Conservation (phyloP, 75 land plant species). For the Chamaecyparis obtusa region DNA sequence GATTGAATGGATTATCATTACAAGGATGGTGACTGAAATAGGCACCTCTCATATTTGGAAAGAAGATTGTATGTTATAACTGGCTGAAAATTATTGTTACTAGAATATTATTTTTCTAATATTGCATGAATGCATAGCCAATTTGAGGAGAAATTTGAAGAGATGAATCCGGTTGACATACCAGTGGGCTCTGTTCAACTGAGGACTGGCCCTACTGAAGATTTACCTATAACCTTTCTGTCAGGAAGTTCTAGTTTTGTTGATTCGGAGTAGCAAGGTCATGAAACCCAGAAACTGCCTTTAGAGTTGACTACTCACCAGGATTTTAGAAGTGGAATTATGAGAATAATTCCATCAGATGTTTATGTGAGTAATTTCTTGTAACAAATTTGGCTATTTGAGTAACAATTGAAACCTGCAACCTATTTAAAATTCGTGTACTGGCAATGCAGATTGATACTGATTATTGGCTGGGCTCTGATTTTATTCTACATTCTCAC, state of each 20-base stretch:
- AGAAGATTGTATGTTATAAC: background rate
- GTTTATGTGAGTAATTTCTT: conserved; percentile 26
- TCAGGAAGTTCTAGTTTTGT: background rate
- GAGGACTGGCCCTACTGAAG: background rate
- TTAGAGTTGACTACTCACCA: conserved; percentile 23
- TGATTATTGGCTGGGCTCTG: conserved; percentile 86
- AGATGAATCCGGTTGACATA: conserved; percentile 23
- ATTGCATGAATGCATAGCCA: conserved; percentile 23
- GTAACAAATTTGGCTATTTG: background rate
- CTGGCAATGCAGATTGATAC: conserved; percentile 60
- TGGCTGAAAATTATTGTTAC: background rate
- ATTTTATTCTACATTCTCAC: background rate
- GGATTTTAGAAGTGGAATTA: conserved; percentile 31
- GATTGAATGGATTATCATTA: background rate
- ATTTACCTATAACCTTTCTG: conserved; percentile 1
- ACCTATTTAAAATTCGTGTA: background rate
- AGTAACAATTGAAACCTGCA: background rate
- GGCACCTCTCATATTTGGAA: background rate
- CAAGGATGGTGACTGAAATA: background rate
- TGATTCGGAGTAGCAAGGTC: conserved; percentile 2
- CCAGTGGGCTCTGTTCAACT: background rate
- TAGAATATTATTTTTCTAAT: background rate
- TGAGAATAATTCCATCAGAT: conserved; percentile 46
- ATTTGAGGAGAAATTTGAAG: conserved; percentile 44
- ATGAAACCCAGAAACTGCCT: conserved; percentile 2